Evolutionary conservation across 768 basidiomycete genomes (phyloP).

Genomic region (Terana coerulea): DNA sequence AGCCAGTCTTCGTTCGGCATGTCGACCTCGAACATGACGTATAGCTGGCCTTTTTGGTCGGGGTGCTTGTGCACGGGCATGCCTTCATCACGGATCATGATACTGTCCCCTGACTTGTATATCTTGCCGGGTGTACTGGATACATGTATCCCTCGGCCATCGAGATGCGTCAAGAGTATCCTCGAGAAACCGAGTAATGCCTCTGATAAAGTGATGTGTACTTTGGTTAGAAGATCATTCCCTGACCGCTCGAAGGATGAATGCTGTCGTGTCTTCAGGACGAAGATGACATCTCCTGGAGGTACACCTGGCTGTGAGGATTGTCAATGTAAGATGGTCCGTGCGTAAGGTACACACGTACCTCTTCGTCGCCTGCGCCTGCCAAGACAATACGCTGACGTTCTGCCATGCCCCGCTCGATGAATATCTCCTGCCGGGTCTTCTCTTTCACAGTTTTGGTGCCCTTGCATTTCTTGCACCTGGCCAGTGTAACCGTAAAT

Average conservation of each 20-base stretch:
- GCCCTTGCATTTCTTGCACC: slow-evolving; percentile 96
- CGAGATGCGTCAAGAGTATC: slow-evolving; percentile 86
- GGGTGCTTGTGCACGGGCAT: slow-evolving; percentile 77
- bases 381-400: slow-evolving; percentile 80
- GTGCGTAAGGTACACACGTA: slow-evolving; percentile 32
- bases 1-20: slow-evolving; percentile 86
- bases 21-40: slow-evolving; percentile 79
- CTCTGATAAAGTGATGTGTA: slow-evolving; percentile 89
- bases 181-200: slow-evolving; percentile 94
- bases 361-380: slow-evolving; percentile 92
- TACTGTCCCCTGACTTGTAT: slow-evolving; percentile 68
- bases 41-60: slow-evolving; percentile 74
- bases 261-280: slow-evolving; percentile 65
- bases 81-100: slow-evolving; percentile 79
- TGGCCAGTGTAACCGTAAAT: slow-evolving; percentile 33
- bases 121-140: slow-evolving; percentile 72
- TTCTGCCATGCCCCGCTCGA: slow-evolving; percentile 85
- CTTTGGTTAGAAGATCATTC: slow-evolving; percentile 72
- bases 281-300: slow-evolving; percentile 89
- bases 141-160: slow-evolving; percentile 86
- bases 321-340: no score
- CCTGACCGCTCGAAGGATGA: slow-evolving; percentile 81
- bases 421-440: slow-evolving; percentile 80
- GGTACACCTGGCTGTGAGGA: slow-evolving; percentile 69
- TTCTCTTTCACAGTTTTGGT: slow-evolving; percentile 81